These are phyloP conservation scores for Clathrus columnatus DNA, from an alignment of 768 basidiomycete genomes.

Conservation along the genomic window DNA sequence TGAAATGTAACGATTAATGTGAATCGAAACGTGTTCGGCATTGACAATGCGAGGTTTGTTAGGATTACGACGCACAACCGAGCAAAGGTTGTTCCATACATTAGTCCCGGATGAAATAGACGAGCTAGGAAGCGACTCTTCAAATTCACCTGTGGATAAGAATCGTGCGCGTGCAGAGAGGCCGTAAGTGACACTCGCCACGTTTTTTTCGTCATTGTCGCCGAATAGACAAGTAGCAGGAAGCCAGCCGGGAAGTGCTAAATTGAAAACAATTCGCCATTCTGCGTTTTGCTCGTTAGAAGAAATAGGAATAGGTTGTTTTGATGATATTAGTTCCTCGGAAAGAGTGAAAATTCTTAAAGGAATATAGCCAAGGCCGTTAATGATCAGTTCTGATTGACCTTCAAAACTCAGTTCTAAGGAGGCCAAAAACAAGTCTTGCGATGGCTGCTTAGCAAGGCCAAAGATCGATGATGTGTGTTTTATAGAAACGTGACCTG, in stretches of 20 bases:
- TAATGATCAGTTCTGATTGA: constrained; percentile 65
- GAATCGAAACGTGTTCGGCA: constrained; percentile 34
- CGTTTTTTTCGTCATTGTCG: constrained; percentile 27
- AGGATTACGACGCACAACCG: constrained; percentile 41
- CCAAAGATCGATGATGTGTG: constrained; percentile 53
- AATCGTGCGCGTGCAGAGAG: constrained; percentile 62
- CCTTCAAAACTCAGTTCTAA: constrained; percentile 77
- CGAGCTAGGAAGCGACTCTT: constrained; percentile 34
- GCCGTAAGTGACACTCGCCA: constrained; percentile 52
- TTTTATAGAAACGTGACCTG: constrained; percentile 67
- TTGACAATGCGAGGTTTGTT: constrained; percentile 24
- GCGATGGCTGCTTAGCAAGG: constrained; percentile 32
- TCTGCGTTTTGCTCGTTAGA: constrained; percentile 56
- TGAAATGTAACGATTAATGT: constrained; percentile 34
- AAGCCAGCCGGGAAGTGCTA: constrained; percentile 87
- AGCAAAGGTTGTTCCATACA: constrained; percentile 35
- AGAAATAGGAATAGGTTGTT: constrained; percentile 48
- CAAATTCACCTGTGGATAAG: constrained; percentile 25
- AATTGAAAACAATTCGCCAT: constrained; percentile 75
- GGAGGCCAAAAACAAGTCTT: constrained; percentile 55
- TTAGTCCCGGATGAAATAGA: constrained; percentile 28
- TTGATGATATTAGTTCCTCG: constrained; percentile 45
- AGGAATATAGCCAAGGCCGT: constrained; percentile 56
- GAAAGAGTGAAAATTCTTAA: constrained; percentile 60
- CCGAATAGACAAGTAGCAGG: constrained; percentile 44